Base-by-base conservation (phyloP, 208 protist genomes). In the Balamuthia mandrillaris region DNA sequence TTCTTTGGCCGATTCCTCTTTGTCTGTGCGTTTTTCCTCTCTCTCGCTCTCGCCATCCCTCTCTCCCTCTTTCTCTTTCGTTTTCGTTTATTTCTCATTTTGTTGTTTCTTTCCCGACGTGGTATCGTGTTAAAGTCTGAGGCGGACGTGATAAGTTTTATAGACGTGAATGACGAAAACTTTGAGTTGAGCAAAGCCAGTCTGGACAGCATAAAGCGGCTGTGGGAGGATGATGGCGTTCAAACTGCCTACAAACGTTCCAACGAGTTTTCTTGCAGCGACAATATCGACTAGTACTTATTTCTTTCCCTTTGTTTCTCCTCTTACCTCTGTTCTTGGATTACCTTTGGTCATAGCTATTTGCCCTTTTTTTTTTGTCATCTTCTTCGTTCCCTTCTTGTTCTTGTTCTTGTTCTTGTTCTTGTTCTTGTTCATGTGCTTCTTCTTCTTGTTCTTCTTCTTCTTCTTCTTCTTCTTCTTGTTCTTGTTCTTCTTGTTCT, bases 281-380 rank as follows among this genome's bases (percentile, higher is more conserved):
- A 94, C 91, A 94, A 86, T n/a, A 87, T 90, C 7, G 49, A 88
- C 27, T 94, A 93, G 91, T 94, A 82, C 42, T 86, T 33, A n/a
- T n/a, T n/a, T n/a, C n/a, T n/a, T n/a, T n/a, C n/a, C n/a, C n/a
- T n/a, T n/a, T n/a, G n/a, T n/a, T n/a, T n/a, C n/a, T n/a, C n/a
- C n/a, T n/a, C n/a, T n/a, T n/a, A n/a, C n/a, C n/a, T n/a, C n/a
- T n/a, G n/a, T n/a, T n/a, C n/a, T n/a, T n/a, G n/a, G n/a, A n/a
- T n/a, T n/a, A n/a, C n/a, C n/a, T n/a, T n/a, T n/a, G n/a, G n/a
- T n/a, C n/a, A n/a, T n/a, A n/a, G n/a, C n/a, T n/a, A n/a, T n/a
- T n/a, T n/a, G n/a, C n/a, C n/a, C n/a, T n/a, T n/a, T n/a, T n/a
- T n/a, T n/a, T n/a, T n/a, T n/a, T n/a, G n/a, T n/a, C n/a, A n/a